A percentile compares a stretch with the other conserved stretches of the same genome.
phyloP scores from a whole-genome alignment of 768 basidiomycete genomes.

The Chalciporus sphaerocephalus region DNA sequence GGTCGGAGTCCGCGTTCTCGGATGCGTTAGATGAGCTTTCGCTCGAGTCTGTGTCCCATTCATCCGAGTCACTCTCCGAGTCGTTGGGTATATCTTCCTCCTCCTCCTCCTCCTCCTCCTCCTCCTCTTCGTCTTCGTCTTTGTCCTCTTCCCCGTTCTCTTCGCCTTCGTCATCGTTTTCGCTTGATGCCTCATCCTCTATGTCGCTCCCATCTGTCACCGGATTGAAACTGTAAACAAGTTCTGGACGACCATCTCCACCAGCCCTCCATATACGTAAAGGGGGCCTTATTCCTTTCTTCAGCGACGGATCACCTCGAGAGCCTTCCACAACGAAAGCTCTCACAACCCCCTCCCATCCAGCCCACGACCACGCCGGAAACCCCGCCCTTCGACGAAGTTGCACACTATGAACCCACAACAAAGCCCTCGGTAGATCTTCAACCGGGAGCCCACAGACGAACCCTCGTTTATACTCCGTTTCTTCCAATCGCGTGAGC shows the following conservation, averaged over 20 bases:
- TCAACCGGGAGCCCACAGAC: neutral
- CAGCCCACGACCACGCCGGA: slow-evolving; percentile 1
- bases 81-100: neutral
- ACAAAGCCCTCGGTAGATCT: neutral
- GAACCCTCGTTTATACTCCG: neutral
- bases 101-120: too few species aligned
- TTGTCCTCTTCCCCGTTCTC: neutral
- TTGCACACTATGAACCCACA: neutral
- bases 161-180: too few species aligned
- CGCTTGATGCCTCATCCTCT: neutral
- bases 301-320: neutral
- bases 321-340: neutral
- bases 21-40: too few species aligned
- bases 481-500: neutral
- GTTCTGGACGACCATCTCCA: neutral
- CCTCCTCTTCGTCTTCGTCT: too few species aligned
- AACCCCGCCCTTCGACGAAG: neutral
- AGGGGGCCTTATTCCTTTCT: neutral
- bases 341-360: slow-evolving; percentile 1
- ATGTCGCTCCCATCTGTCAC: neutral
- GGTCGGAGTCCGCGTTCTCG: too few species aligned
- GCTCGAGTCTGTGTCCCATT: neutral
- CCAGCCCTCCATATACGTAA: neutral
- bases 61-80: neutral
- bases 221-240: neutral